phyloP scores from a whole-genome alignment of 2,329 filamentous ascomycete genomes.

The Calycina herbarum region DNA sequence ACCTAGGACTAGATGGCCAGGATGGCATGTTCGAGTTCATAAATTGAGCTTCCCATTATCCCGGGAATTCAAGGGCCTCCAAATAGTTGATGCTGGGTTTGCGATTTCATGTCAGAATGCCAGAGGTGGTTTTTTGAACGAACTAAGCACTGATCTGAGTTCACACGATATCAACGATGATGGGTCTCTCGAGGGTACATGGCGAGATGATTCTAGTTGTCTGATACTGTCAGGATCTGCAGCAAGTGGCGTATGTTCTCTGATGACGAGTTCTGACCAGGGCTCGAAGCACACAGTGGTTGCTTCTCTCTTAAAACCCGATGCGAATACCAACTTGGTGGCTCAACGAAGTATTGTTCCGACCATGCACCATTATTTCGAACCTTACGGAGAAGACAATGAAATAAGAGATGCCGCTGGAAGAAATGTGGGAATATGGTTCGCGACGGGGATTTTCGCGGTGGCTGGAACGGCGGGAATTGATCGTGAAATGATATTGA shows the following conservation, averaged over 20 bases:
- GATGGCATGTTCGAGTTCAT: slow-evolving; percentile 24
- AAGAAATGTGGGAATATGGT: neutral
- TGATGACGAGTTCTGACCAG: neutral
- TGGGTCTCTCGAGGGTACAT: neutral
- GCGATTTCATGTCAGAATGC: neutral
- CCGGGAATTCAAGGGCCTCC: neutral
- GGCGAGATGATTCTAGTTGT: neutral
- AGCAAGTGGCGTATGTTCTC: neutral
- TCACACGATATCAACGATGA: neutral
- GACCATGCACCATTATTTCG: slow-evolving; percentile 12
- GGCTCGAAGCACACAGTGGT: neutral
- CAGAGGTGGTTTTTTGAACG: neutral
- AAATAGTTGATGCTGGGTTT: neutral
- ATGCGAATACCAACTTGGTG: slow-evolving; percentile 21
- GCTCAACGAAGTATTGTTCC: slow-evolving; percentile 18
- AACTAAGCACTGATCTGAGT: neutral
- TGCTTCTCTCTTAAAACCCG: slow-evolving; percentile 13
- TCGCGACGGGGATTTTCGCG: neutral
- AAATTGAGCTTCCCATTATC: neutral
- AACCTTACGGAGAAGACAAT: neutral
- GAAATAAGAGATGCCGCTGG: neutral
- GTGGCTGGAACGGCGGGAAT: neutral
- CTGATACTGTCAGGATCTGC: neutral
- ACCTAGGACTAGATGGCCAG: slow-evolving; percentile 18
- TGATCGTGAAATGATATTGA: neutral